A percentile compares a stretch with the other conserved stretches of the same genome.
Evolutionary conservation across 2,329 filamentous ascomycete genomes (phyloP).

Genomic region (Beauveria asiatica): DNA sequence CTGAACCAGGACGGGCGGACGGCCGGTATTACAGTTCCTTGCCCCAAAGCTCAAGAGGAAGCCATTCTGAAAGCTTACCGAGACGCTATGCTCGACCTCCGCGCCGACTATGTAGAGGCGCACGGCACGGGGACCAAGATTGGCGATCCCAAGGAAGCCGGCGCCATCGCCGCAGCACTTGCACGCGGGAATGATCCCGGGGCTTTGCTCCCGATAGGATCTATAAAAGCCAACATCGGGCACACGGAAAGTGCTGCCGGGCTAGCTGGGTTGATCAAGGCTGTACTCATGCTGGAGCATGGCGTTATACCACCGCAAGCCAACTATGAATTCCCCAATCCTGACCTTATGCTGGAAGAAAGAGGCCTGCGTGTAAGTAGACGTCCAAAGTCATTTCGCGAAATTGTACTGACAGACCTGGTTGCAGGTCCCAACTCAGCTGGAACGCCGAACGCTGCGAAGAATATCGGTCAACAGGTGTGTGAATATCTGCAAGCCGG

Average conservation of each 20-base stretch:
- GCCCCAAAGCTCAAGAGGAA: conserved; percentile 2
- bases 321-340: conserved; percentile 12
- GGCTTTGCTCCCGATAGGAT: conserved; percentile 18
- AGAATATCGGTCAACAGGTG: conserved; percentile 4
- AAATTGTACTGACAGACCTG: neutral
- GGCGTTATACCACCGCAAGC: conserved; percentile 13
- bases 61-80: conserved; percentile 30
- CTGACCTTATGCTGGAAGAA: neutral
- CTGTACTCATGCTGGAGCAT: conserved; percentile 17
- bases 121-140: conserved; percentile 31
- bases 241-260: conserved; percentile 20
- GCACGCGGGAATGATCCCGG: conserved; percentile 3
- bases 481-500: neutral
- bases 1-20: conserved; percentile 34
- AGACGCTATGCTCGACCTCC: conserved; percentile 23
- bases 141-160: conserved; percentile 22
- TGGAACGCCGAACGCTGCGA: conserved; percentile 13
- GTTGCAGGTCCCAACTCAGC: neutral
- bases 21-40: conserved; percentile 33
- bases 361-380: neutral
- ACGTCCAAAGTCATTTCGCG: accelerated
- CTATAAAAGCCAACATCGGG: conserved; percentile 23
- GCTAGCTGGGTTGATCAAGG: conserved; percentile 20
- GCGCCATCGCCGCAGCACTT: conserved; percentile 12
- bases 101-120: conserved; percentile 28